Conservation (phyloP, 164 flowering plant genomes). For the Kingdonia uniflora region DNA sequence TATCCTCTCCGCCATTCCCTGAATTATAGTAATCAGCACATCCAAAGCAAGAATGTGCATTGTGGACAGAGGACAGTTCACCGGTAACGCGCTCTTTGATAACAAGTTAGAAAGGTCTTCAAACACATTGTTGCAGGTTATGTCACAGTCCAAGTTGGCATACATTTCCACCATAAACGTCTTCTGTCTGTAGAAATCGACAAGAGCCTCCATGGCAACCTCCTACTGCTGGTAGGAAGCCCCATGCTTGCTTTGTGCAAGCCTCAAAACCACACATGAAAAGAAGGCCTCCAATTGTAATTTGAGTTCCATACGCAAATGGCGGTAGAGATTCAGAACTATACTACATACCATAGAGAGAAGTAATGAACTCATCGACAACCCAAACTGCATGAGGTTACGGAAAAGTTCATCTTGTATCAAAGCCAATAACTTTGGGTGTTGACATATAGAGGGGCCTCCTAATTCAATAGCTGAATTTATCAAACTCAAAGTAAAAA, state of each 20-base stretch:
- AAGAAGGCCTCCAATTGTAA: slow-evolving; percentile 38
- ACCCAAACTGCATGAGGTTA: slow-evolving; percentile 33
- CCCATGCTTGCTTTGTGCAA: slow-evolving; percentile 27
- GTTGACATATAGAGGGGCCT: slow-evolving; percentile 17
- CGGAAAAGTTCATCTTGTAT: slow-evolving; percentile 30
- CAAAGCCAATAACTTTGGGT: slow-evolving; percentile 23
- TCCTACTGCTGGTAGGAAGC: too few relatives aligned
- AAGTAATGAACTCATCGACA: slow-evolving; percentile 30
- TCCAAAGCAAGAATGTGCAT: slow-evolving; percentile 36
- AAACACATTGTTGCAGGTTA: slow-evolving; percentile 28
- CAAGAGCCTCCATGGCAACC: too few relatives aligned
- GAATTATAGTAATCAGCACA: slow-evolving; percentile 29
- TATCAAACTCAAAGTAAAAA: slow-evolving; percentile 30
- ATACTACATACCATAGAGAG: slow-evolving; percentile 36
- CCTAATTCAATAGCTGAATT: slow-evolving; percentile 36
- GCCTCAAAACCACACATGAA: slow-evolving; percentile 30
- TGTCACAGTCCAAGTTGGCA: slow-evolving; percentile 37
- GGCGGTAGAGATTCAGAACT: slow-evolving; percentile 29
- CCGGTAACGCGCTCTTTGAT: slow-evolving; percentile 36
- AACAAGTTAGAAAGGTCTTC: slow-evolving; percentile 29
- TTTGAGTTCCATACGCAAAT: slow-evolving; percentile 25
- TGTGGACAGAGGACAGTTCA: slow-evolving; percentile 27
- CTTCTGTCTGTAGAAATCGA: slow-evolving; percentile 34
- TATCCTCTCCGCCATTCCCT: slow-evolving; percentile 32
- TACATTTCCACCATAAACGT: slow-evolving; percentile 33